A percentile compares a stretch with the other conserved stretches of the same genome.
Conservation (phyloP, 352 stramenopile genomes). For the Phytophthora colocasiae region DNA sequence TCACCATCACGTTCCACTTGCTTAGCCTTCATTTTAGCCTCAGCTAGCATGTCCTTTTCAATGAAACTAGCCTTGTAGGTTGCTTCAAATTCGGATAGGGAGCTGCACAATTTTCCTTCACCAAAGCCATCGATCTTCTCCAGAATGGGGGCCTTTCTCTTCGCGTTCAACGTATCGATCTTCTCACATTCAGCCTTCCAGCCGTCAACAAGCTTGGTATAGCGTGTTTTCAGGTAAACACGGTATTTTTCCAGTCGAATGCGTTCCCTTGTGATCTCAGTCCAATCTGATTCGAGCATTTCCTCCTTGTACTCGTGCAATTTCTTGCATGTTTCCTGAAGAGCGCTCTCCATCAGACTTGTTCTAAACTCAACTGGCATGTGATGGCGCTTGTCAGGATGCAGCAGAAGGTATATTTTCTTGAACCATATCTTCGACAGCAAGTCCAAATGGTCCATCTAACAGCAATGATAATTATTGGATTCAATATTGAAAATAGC, state of each 20-base stretch:
- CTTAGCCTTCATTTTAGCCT: conserved; percentile 5
- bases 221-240: too few species aligned
- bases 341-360: neutral
- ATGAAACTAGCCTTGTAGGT: conserved; percentile 1
- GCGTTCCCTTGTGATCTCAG: too few species aligned
- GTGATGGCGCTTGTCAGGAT: neutral
- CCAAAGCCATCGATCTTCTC: conserved; percentile 12
- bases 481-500: too few species aligned
- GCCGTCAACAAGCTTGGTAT: too few species aligned
- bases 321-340: neutral
- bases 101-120: neutral
- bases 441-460: neutral
- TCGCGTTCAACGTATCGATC: too few species aligned
- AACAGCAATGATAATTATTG: too few species aligned
- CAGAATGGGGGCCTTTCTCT: neutral
- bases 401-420: neutral
- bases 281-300: too few species aligned
- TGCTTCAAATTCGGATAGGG: conserved; percentile 2
- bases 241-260: too few species aligned
- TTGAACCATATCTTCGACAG: neutral
- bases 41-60: conserved; percentile 9
- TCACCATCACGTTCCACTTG: neutral
- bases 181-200: too few species aligned
- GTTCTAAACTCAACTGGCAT: neutral
- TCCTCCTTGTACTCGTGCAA: neutral